Base-by-base conservation (phyloP, 2,329 filamentous ascomycete genomes). In the Diaporthe sp. region DNA sequence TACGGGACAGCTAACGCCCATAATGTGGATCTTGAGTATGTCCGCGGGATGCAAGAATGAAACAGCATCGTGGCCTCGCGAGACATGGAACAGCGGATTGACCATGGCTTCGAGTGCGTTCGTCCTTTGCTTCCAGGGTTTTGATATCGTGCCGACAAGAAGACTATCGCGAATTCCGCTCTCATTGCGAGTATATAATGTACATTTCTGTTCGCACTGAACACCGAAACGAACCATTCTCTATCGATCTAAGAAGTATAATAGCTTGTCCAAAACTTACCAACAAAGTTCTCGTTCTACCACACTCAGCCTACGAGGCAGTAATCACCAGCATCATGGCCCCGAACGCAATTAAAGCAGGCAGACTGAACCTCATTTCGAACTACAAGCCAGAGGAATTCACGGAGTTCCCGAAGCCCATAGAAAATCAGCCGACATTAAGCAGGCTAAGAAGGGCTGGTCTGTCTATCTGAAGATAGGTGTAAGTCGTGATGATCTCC, bases 201-300 rank as follows among this genome's bases (percentile, higher is more conserved):
- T 6, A n/a, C 3, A 15, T 4, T 49, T n/a, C 44, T 17, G 17
- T 8, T 49, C 17, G 6, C 20, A 15, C 37, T 17, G 20, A 34
- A n/a, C 0, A 6, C 9, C n/a, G 42, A 10, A 67, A 9, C 1
- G 7, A 9, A 8, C 2, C 4, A 25, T 6, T 5, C 20, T 47
- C 31, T 34, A 39, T 25, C 25, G 2, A 22, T 10, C 12, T 15
- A 3, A 37, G 12, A 37, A 37, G 7, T 10, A 7, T 8, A 12
- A 12, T 22, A 37, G 4, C 4, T 37, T n/a, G 25, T n/a, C 22
- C 1, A 10, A 2, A n/a, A 28, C 39, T 12, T 28, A 42, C 20
- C 22, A 7, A 12, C 2, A 15, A 10, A 12, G 8, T 15, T 17
- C 51, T 34, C 22, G 20, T 51, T 37, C 9, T 67, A 17, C 28